These are phyloP conservation scores for Phaeotremella fagi DNA, from an alignment of 768 basidiomycete genomes.

Conservation along the genomic window DNA sequence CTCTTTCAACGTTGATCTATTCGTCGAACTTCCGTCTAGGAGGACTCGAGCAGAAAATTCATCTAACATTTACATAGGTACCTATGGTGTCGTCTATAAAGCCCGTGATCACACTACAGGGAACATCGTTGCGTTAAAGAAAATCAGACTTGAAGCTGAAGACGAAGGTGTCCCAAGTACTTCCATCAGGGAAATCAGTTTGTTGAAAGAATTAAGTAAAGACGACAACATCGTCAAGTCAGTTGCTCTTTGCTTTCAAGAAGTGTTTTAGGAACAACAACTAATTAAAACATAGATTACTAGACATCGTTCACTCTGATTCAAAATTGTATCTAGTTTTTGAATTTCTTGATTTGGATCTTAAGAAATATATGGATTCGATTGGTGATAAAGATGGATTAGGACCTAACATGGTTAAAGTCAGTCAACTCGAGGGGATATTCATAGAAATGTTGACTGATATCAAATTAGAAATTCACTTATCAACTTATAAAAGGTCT, in stretches of 20 bases:
- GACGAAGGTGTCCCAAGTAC: conserved; percentile 98
- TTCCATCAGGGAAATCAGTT: conserved; percentile 94
- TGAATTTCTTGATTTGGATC: conserved; percentile 93
- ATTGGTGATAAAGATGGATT: conserved; percentile 58
- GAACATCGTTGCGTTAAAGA: conserved; percentile 91
- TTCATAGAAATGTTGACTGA: background rate
- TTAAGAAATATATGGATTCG: conserved; percentile 94
- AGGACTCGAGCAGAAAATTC: too few relatives aligned
- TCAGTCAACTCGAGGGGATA: conserved; percentile 48
- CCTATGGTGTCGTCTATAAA: conserved; percentile 98
- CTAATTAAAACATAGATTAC: conserved; percentile 56
- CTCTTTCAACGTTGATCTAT: too few relatives aligned
- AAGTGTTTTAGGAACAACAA: background rate
- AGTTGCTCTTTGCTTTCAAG: conserved; percentile 17
- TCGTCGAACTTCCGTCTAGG: too few relatives aligned
- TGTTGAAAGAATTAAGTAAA: conserved; percentile 85
- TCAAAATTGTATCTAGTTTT: conserved; percentile 97
- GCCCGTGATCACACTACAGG: conserved; percentile 75
- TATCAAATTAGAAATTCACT: conserved; percentile 74
- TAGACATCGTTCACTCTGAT: conserved; percentile 95
- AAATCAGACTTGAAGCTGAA: conserved; percentile 95
- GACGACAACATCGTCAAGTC: conserved; percentile 92
- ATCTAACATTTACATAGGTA: conserved; percentile 73
- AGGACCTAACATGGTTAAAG: conserved; percentile 79
- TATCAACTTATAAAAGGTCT: conserved; percentile 86